Base-by-base conservation (phyloP, 257 asterid genomes). In the Capsicum chinense region DNA sequence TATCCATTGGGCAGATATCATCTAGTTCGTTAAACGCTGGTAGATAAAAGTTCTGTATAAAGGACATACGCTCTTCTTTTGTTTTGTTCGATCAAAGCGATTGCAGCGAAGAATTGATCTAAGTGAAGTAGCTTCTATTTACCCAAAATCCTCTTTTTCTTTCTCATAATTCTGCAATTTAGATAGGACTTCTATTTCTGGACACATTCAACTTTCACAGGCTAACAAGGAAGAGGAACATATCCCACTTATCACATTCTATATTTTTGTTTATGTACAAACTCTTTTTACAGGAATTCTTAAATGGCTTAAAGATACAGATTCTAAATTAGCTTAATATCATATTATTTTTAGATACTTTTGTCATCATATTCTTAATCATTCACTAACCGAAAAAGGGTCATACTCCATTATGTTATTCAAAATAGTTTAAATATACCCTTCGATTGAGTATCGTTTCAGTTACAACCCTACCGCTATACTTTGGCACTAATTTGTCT, bases 1-100 rank as follows among this genome's bases (percentile, higher is more conserved):
- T 64, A 11, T 90, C 92, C 26, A 69, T 85, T 5, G 93, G 93
- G 73, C 79, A 84, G 21, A 73, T 87, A 11, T 92, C 97, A 3
- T 15, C 67, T 7, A 67, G 62, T 74, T 90, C 97, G 54, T 83
- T 91, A 5, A 85, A 60, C 14, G 79, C 82, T 59, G 94, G 94
- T 57, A 90, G 93, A 87, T 92, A 86, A 86, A 39, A 16, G 79
- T 33, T 73, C 42, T 47, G 80, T 71, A 47, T 47, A 47, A 48
- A 73, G 59, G 37, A n/a, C 56, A 73, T 48, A 19, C n/a, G 19
- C 52, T 26, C 11, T 54, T 35, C 9, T 66, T 42, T 66, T 64
- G 42, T 26, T 56, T 83, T 59, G 60, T 50, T 73, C 19, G 19
- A 48, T 12, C 19, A n/a, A 26, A 26, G 33, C 33, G 33, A 26